Evolutionary conservation across 2,329 filamentous ascomycete genomes (phyloP), one percentile per base, ranked within the genome.

Genomic region (Talaromyces sp.): DNA sequence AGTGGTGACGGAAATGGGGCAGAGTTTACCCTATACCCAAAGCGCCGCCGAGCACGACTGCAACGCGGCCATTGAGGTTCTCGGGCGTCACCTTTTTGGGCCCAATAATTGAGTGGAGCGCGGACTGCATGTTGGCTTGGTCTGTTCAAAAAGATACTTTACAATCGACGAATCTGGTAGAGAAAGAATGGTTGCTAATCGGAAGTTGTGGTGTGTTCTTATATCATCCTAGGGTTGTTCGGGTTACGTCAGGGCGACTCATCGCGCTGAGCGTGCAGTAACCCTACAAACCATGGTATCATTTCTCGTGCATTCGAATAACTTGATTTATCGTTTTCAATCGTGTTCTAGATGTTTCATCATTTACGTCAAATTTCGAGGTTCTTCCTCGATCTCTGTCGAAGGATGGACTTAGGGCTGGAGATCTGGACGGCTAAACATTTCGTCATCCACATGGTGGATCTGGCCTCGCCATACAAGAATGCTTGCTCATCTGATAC

Each of bases 31-130:
- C 76, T 33, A 79, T 79, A 14, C 77, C 77, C 6, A 73, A 60
- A 7, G 76, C 73, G 11, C 77, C 76, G 8, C 77, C 77, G 0
- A 74, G 75, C 1, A 79, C 73, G 7, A 79, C 62, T 40, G 76
- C 77, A 7, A 77, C 72, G 16, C 74, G 70, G 23, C 76, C 76
- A 33, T 70, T 21, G 33, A 79, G 72, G 44, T 60, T 57, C 54
- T 77, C 67, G 5, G 75, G 69, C 0, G 76, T 71, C 9, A 76
- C 66, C 50, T 73, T 70, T 25, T 72, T 73, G 0, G 77, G 77
- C 1, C 78, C 77, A 33, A 78, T 66, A 31, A 75, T 66, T 16
- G 71, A 73, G 44, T 76, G 72, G 12, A 79, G 71, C 37, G 73
- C 65, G 1, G 77, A 77, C 62, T 79, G 76, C 77, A 79, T 79